Conservation (phyloP, 352 stramenopile genomes). For the Pythium diclinum region DNA sequence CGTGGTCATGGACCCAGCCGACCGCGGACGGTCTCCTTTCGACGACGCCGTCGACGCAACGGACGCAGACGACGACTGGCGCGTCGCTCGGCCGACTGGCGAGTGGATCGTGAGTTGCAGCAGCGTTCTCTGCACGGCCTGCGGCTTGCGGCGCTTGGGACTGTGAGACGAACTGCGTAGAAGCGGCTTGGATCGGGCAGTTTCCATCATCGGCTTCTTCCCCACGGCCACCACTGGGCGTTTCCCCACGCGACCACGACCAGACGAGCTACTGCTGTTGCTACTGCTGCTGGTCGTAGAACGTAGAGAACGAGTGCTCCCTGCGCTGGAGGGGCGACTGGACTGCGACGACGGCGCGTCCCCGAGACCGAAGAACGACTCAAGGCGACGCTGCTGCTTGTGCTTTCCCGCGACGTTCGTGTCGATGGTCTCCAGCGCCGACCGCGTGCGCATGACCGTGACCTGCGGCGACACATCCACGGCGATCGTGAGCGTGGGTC, state of each 20-base stretch:
- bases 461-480: not conserved
- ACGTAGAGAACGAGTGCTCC: conserved; percentile 14
- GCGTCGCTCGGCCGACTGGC: not conserved
- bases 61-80: not conserved
- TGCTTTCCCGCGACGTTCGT: not conserved
- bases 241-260: not conserved
- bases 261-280: conserved; percentile 2
- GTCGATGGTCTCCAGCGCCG: not conserved
- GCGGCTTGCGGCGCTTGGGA: conserved; percentile 16
- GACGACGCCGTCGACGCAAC: not conserved
- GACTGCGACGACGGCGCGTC: not conserved
- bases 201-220: conserved; percentile 11
- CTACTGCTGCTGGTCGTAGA: conserved; percentile 15
- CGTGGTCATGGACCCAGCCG: conserved; percentile 1
- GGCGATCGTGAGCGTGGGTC: not conserved
- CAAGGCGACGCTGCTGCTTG: conserved; percentile 20
- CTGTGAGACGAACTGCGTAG: conserved; percentile 23
- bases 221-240: conserved; percentile 8
- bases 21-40: not conserved
- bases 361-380: conserved; percentile 22
- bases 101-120: conserved; percentile 27
- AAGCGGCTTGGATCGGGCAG: conserved; percentile 5
- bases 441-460: not conserved
- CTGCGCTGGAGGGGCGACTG: conserved; percentile 11
- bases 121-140: conserved; percentile 19